These are phyloP conservation scores for Sanghuangporus baumii DNA, from an alignment of 1,284 basidiomycete species.

Conservation along the genomic window DNA sequence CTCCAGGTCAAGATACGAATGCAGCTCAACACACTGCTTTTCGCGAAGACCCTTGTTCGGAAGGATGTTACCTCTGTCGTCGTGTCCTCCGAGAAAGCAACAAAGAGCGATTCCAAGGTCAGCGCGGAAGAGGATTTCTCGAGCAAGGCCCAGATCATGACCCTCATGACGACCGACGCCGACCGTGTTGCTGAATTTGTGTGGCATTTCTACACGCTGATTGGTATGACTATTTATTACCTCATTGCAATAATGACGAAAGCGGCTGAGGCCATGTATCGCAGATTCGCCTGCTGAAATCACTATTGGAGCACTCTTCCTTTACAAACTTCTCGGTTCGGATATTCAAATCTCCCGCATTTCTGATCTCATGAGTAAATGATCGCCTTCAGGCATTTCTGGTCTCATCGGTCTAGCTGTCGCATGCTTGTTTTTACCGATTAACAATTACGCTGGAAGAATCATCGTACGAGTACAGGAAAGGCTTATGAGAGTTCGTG, in stretches of 20 bases:
- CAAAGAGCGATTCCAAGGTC: slow-evolving; percentile 24
- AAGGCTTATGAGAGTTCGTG: slow-evolving; percentile 86
- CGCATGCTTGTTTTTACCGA: slow-evolving; percentile 76
- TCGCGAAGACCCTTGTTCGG: slow-evolving; percentile 83
- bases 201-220: slow-evolving; percentile 69
- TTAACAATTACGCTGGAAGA: slow-evolving; percentile 86
- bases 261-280: neutral
- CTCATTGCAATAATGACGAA: neutral
- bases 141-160: slow-evolving; percentile 88
- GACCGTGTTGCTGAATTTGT: slow-evolving; percentile 84
- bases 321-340: slow-evolving; percentile 74
- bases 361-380: neutral
- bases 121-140: slow-evolving; percentile 59
- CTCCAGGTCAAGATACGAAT: slow-evolving; percentile 71
- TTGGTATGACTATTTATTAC: slow-evolving; percentile 36
- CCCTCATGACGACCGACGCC: slow-evolving; percentile 84
- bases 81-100: slow-evolving; percentile 24
- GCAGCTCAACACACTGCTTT: slow-evolving; percentile 83
- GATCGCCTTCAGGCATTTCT: slow-evolving; percentile 43
- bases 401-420: slow-evolving; percentile 79
- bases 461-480: slow-evolving; percentile 81
- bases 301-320: slow-evolving; percentile 70
- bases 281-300: slow-evolving; percentile 85
- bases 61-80: slow-evolving; percentile 74
- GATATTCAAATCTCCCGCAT: slow-evolving; percentile 14